Evolutionary conservation across 257 asterid genomes (phyloP), one percentile per base, ranked within the genome.

Genomic region (Solanum tarapatanum): DNA sequence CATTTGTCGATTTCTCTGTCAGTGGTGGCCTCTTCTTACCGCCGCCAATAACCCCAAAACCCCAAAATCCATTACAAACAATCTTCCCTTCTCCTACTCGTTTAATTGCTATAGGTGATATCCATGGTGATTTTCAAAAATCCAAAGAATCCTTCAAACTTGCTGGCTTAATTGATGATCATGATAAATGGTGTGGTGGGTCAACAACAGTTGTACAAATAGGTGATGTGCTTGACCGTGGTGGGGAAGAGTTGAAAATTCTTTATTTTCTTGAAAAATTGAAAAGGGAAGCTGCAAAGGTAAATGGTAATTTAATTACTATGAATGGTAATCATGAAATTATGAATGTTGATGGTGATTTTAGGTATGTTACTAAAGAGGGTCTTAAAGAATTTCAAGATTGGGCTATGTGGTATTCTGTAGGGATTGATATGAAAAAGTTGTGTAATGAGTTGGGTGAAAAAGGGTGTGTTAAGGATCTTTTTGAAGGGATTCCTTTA

Each of bases 301-400:
- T 86, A 4, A 97, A 97, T 2, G 99, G 98, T 8, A 85, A 35
- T 36, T 91, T 97, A 17, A 90, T 95, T 58, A 95, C 98, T 16
- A 92, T 97, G 97, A 97, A 97, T 19, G 99, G 99, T 26, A 97
- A 97, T 89, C 99, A 97, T 60, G 99, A 97, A 86, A 94, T 94
- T 70, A 97, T 97, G 99, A 97, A 94, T 32, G 93, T 95, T 21
- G 95, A 93, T 12, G 96, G 97, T 30, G 99, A 97, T 87, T 97
- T 95, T 39, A 83, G 99, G 32, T 94, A 45, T 35, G 98, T 55
- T 68, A 86, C 95, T 39, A 90, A 23, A 3, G 87, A 84, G 62
- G 99, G 98, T 84, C 84, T 95, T 13, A 79, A 86, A 77, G 99
- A 97, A 90, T 97, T 97, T 85, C 93, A 93, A 82, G 86, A 92